A percentile compares a stretch with the other conserved stretches of the same genome.
phyloP scores from a whole-genome alignment of 768 basidiomycete genomes.

The Hygrocybe coccinea region DNA sequence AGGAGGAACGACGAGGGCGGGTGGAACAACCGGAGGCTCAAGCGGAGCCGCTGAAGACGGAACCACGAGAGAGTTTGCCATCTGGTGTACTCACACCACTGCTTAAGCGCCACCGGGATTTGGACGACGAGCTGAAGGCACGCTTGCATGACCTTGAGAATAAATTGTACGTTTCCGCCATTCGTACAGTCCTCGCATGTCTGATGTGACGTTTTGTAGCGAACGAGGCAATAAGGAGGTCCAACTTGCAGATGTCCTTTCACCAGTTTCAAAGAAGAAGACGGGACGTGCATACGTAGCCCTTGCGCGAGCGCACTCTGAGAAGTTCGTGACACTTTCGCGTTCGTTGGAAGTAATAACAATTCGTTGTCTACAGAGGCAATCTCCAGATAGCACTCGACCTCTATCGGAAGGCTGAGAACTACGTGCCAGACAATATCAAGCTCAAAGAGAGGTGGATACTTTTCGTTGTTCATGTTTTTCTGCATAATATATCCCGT shows the following conservation, averaged over 20 bases:
- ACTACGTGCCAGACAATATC: conserved; percentile 80
- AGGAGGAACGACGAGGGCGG: conserved; percentile 33
- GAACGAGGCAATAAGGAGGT: conserved; percentile 59
- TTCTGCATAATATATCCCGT: conserved; percentile 44
- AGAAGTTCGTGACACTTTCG: conserved; percentile 50
- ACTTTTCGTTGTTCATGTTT: conserved; percentile 63
- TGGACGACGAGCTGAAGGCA: conserved; percentile 61
- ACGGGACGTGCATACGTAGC: conserved; percentile 81
- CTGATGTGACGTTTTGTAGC: conserved; percentile 29
- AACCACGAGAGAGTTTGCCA: conserved; percentile 39
- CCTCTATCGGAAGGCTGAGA: conserved; percentile 75
- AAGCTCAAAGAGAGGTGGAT: conserved; percentile 87
- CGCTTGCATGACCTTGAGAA: conserved; percentile 66
- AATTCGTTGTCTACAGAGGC: conserved; percentile 43
- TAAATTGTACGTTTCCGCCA: conserved; percentile 53
- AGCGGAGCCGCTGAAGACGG: conserved; percentile 27
- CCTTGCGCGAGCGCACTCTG: conserved; percentile 73
- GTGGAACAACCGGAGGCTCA: not conserved
- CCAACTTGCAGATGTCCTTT: conserved; percentile 57
- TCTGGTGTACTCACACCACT: conserved; percentile 56
- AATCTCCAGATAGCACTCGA: conserved; percentile 76
- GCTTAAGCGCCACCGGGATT: conserved; percentile 59
- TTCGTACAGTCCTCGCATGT: not conserved
- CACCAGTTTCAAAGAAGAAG: conserved; percentile 74
- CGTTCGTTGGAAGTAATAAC: not conserved